phyloP scores from a whole-genome alignment of 2,329 filamentous ascomycete genomes.

The Neofusicoccum cordaticola region DNA sequence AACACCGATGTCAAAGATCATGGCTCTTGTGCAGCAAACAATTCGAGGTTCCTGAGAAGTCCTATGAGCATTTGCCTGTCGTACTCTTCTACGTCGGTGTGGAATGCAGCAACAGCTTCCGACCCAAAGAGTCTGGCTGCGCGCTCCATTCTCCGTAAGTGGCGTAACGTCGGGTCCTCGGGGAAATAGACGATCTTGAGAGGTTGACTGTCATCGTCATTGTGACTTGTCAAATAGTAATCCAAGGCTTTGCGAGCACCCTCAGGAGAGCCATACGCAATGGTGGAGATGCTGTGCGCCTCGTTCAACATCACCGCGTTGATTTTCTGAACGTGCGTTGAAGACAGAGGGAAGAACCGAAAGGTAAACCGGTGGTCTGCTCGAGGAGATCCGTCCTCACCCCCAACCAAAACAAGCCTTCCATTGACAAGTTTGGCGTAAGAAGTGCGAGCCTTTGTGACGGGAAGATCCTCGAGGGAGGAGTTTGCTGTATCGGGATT shows the following conservation, averaged over 20 bases:
- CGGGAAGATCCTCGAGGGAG: slow-evolving; percentile 19
- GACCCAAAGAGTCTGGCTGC: not conserved
- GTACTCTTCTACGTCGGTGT: not conserved
- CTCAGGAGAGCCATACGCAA: not conserved
- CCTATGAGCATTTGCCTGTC: too few species aligned
- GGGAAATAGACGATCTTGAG: not conserved
- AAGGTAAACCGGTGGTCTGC: slow-evolving; percentile 2
- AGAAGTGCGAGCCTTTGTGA: slow-evolving; percentile 18
- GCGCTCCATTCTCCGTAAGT: not conserved
- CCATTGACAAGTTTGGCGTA: slow-evolving; percentile 6
- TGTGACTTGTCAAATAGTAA: not conserved
- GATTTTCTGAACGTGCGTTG: slow-evolving; percentile 12
- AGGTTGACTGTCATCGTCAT: not conserved
- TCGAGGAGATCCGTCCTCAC: not conserved
- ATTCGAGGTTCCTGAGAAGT: too few species aligned
- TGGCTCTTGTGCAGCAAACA: too few species aligned
- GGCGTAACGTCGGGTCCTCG: not conserved
- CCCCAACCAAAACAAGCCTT: not conserved
- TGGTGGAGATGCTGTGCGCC: not conserved
- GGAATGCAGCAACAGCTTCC: not conserved
- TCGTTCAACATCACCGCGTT: slow-evolving; percentile 18
- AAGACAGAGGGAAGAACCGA: slow-evolving; percentile 6
- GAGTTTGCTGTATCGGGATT: slow-evolving; percentile 12
- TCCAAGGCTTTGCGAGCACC: not conserved
- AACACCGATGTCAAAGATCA: too few species aligned